Conservation (phyloP, 768 basidiomycete species). For the Mycena galericulata region DNA sequence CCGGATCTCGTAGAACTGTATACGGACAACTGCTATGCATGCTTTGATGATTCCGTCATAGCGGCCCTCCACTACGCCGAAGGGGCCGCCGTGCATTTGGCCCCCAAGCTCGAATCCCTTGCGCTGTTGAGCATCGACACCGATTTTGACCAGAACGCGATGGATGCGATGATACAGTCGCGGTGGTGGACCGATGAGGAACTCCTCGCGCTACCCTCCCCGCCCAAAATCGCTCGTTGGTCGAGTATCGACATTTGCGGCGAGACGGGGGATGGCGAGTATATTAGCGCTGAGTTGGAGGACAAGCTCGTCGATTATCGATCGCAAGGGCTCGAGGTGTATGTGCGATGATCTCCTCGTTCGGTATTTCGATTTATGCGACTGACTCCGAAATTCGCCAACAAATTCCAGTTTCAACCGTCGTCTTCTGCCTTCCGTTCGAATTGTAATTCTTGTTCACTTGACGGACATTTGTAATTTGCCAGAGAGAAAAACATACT, state of each 20-base stretch:
- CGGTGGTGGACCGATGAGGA: conserved; percentile 29
- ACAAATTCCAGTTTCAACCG: too few species aligned
- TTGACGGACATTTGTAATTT: too few species aligned
- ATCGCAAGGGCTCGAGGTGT: conserved; percentile 14
- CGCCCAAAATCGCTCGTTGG: conserved; percentile 22
- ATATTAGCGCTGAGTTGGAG: not conserved
- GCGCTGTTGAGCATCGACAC: not conserved
- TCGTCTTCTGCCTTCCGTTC: too few species aligned
- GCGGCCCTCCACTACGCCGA: conserved; percentile 2
- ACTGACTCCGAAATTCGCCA: too few species aligned
- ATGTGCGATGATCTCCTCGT: not conserved
- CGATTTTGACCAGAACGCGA: not conserved
- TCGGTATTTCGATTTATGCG: too few species aligned
- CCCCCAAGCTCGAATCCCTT: conserved; percentile 4
- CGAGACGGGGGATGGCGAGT: not conserved
- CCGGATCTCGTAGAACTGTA: conserved; percentile 2
- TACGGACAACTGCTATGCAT: not conserved
- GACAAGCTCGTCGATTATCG: conserved; percentile 1
- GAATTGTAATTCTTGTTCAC: too few species aligned
- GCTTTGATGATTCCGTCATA: not conserved
- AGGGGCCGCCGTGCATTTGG: not conserved
- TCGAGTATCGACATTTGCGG: not conserved
- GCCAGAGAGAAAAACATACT: too few species aligned
- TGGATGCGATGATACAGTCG: conserved; percentile 19
- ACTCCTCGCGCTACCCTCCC: not conserved